phyloP scores from a whole-genome alignment of 2,329 filamentous ascomycete genomes.

The Aureobasidium vineae region DNA sequence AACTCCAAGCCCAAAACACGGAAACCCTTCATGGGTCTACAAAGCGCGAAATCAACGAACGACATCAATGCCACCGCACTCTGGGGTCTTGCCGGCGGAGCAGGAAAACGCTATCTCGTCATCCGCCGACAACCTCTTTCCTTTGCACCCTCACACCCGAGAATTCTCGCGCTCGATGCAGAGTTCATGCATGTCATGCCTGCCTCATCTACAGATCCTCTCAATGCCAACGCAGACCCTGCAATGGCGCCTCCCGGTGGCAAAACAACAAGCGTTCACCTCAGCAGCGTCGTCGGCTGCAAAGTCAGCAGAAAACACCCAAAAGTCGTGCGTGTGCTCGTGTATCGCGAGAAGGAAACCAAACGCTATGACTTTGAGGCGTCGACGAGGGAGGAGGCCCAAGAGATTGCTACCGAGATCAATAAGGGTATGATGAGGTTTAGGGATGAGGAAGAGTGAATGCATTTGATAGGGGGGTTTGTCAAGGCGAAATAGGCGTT shows the following conservation, averaged over 20 bases:
- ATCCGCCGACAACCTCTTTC: slow-evolving; percentile 81
- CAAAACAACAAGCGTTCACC: slow-evolving; percentile 75
- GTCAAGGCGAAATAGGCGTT: too few relatives aligned
- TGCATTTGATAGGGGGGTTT: neutral
- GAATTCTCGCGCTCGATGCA: slow-evolving; percentile 74
- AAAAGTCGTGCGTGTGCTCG: slow-evolving; percentile 74
- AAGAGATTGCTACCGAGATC: slow-evolving; percentile 75
- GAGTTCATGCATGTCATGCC: slow-evolving; percentile 88
- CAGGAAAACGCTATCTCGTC: slow-evolving; percentile 68
- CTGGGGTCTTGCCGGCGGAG: slow-evolving; percentile 28
- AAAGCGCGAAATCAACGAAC: slow-evolving; percentile 26
- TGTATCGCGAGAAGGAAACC: slow-evolving; percentile 72
- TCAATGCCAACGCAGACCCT: slow-evolving; percentile 36
- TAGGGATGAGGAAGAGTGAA: slow-evolving; percentile 29
- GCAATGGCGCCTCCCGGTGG: slow-evolving; percentile 41
- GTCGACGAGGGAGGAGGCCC: slow-evolving; percentile 66
- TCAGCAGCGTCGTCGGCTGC: slow-evolving; percentile 76
- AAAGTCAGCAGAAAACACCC: slow-evolving; percentile 79
- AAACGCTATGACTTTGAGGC: slow-evolving; percentile 86
- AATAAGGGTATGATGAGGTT: slow-evolving; percentile 58
- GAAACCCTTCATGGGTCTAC: slow-evolving; percentile 26
- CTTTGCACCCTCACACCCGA: slow-evolving; percentile 71
- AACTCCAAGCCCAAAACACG: slow-evolving; percentile 49
- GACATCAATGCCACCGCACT: slow-evolving; percentile 45
- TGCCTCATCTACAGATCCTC: slow-evolving; percentile 33